Conservation (phyloP, 106 monocot genomes). For the Agapanthus africanus region DNA sequence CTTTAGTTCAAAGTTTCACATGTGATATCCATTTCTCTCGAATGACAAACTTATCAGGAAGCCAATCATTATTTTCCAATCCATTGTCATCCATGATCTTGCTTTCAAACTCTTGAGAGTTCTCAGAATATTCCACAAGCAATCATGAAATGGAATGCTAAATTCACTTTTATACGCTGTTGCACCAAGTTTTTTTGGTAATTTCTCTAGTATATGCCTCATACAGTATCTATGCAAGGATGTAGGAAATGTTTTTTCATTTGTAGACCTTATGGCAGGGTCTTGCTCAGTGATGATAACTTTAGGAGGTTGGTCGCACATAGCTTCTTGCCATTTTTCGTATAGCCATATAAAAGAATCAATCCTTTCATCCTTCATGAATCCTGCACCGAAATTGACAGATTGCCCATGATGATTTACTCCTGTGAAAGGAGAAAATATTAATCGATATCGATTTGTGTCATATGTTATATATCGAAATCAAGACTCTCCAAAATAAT, state of each 20-base stretch:
- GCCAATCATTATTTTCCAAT: no score
- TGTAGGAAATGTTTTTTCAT: background rate
- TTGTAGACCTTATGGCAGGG: background rate
- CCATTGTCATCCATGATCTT: no score
- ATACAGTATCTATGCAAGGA: background rate
- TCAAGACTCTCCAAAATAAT: background rate
- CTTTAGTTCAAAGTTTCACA: no score
- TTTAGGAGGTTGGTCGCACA: background rate
- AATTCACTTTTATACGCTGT: background rate
- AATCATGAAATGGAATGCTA: background rate
- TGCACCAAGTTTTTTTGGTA: background rate
- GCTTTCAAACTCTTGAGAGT: background rate
- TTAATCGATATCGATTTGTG: background rate
- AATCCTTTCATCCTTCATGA: background rate
- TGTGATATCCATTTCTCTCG: no score
- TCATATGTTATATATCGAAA: slow-evolving; percentile 1
- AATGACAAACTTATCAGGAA: no score
- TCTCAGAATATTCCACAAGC: background rate
- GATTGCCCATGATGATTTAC: background rate
- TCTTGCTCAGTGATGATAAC: background rate
- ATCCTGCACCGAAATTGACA: background rate
- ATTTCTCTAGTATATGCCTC: background rate
- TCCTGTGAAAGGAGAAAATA: background rate
- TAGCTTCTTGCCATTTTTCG: background rate
- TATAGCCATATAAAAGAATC: background rate